Conservation (phyloP, 140 eudicot genomes). For the Senecio squalidus region DNA sequence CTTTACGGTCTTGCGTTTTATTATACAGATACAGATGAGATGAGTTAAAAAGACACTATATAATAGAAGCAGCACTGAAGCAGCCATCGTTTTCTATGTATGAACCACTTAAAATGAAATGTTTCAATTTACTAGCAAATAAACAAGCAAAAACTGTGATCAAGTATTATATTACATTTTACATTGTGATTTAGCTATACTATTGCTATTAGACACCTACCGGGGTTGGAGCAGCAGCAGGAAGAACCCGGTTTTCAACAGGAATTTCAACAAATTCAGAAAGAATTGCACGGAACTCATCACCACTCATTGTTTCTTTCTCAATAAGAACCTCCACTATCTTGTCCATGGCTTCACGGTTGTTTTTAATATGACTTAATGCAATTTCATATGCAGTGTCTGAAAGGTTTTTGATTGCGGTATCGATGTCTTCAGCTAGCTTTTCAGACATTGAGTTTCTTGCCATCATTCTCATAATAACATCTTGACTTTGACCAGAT, state of each 20-base stretch:
- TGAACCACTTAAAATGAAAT: slow-evolving; percentile 4
- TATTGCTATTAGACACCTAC: slow-evolving; percentile 35
- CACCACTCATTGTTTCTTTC: slow-evolving; percentile 89
- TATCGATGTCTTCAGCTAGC: slow-evolving; percentile 89
- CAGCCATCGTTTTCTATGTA: slow-evolving; percentile 15
- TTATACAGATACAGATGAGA: too few species aligned
- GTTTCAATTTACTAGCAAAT: slow-evolving; percentile 27
- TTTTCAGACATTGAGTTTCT: slow-evolving; percentile 93
- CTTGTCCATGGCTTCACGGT: slow-evolving; percentile 95
- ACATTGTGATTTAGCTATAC: neutral
- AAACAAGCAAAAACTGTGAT: slow-evolving; percentile 15
- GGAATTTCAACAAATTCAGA: slow-evolving; percentile 91
- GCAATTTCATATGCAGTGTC: slow-evolving; percentile 92
- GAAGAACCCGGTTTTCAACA: slow-evolving; percentile 63
- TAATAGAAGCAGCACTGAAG: slow-evolving; percentile 2
- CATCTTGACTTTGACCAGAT: slow-evolving; percentile 71
- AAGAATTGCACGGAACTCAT: slow-evolving; percentile 85
- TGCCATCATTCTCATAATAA: slow-evolving; percentile 99
- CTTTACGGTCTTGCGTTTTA: too few species aligned
- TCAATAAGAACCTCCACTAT: slow-evolving; percentile 90
- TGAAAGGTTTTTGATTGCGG: slow-evolving; percentile 74
- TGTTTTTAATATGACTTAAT: slow-evolving; percentile 65
- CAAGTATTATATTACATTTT: slow-evolving; percentile 20
- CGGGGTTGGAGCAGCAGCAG: slow-evolving; percentile 40
- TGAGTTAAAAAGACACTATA: neutral